Percentiles rank a stretch among this genome's conserved stretches.
Evolutionary conservation across 2,329 filamentous ascomycete genomes (phyloP).

Genomic region (Fusarium pseudonygamai): DNA sequence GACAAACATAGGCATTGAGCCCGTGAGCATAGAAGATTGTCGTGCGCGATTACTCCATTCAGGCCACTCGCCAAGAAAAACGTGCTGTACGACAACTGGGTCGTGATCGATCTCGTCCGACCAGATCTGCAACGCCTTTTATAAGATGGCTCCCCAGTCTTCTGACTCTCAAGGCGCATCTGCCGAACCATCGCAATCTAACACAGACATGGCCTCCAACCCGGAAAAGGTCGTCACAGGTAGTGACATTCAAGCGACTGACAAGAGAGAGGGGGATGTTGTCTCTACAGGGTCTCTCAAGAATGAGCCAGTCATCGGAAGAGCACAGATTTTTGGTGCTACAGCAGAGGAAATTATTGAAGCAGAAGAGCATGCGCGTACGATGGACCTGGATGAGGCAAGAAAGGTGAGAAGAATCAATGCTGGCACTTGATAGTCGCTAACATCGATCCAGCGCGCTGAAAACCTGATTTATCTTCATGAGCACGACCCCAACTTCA

Average conservation of each 20-base stretch:
- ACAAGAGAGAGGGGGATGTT: not conserved
- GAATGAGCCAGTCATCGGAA: not conserved
- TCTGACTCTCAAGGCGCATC: too few relatives aligned
- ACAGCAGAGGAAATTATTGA: conserved; percentile 26
- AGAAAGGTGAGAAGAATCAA: not conserved
- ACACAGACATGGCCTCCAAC: not conserved
- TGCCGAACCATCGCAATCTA: not conserved
- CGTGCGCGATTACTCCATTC: not conserved
- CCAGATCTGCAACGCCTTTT: not conserved
- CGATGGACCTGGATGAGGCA: conserved; percentile 13
- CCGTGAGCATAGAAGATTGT: not conserved
- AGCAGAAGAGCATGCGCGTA: conserved; percentile 21
- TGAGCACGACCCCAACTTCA: conserved; percentile 38
- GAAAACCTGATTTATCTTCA: conserved; percentile 32
- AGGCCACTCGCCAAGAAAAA: not conserved
- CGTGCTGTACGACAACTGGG: not conserved
- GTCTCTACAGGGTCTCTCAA: not conserved
- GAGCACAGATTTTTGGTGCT: conserved; percentile 13
- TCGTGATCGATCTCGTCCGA: not conserved
- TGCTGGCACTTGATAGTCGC: accelerated
- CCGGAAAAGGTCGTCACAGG: not conserved
- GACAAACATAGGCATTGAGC: not conserved
- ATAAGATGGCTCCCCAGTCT: not conserved
- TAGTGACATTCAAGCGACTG: not conserved
- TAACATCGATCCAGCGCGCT: conserved; percentile 12